phyloP scores from a whole-genome alignment of 2,329 filamentous ascomycete species.

The Aspergillus viridinutans region DNA sequence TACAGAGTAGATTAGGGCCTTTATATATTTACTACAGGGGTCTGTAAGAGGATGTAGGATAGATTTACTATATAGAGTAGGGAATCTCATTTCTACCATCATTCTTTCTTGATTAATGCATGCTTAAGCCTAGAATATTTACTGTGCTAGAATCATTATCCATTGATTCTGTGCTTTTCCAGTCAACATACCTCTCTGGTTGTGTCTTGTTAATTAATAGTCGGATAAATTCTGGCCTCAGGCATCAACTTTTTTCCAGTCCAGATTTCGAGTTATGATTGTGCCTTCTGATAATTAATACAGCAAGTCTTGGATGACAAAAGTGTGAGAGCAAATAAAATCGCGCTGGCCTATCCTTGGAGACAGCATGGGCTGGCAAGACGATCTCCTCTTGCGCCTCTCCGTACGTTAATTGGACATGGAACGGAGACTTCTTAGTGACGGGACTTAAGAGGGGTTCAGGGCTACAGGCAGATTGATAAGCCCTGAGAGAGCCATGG shows the following conservation, averaged over 20 bases:
- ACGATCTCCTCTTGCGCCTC: neutral
- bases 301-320: too few species aligned
- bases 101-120: neutral
- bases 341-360: neutral
- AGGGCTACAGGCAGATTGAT: slow-evolving; percentile 6
- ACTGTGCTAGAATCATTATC: neutral
- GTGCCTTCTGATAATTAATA: neutral
- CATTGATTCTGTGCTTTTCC: too few species aligned
- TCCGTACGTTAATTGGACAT: neutral
- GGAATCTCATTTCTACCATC: neutral
- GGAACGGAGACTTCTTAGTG: too few species aligned
- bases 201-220: neutral
- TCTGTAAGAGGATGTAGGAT: neutral
- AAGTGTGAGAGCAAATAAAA: neutral
- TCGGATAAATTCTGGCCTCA: neutral
- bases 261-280: too few species aligned
- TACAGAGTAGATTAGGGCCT: neutral
- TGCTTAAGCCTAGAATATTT: neutral
- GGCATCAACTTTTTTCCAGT: neutral
- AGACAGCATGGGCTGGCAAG: neutral
- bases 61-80: neutral
- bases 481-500: neutral
- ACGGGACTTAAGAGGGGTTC: too few species aligned
- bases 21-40: neutral
- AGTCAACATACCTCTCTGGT: too few species aligned